phyloP scores from a whole-genome alignment of 306 rosid species.

The Vigna nakashimae region DNA sequence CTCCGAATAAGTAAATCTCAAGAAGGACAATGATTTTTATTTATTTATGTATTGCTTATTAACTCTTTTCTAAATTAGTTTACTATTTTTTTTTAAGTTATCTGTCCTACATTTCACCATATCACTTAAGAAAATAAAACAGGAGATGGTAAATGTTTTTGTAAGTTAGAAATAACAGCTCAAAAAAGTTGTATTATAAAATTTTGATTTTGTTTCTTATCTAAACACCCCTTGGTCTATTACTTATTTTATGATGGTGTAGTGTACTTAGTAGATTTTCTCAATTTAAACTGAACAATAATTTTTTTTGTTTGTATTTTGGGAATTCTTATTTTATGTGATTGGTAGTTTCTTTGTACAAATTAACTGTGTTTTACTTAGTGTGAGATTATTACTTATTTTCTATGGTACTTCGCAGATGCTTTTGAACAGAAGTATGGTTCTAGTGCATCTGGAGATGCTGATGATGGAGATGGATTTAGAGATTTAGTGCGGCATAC shows the following conservation, averaged over 20 bases:
- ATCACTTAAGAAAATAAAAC: not conserved
- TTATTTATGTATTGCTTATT: not conserved
- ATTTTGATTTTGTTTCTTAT: not conserved
- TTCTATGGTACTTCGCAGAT: constrained; percentile 49
- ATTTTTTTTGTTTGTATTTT: not conserved
- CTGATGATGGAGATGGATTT: constrained; percentile 71
- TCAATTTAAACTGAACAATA: constrained; percentile 1
- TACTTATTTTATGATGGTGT: not conserved
- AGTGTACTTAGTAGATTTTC: not conserved
- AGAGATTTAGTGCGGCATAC: constrained; percentile 90
- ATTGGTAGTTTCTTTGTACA: not conserved
- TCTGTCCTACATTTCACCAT: not conserved
- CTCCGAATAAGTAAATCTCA: not conserved
- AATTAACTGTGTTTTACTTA: constrained; percentile 8
- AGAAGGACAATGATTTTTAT: not conserved
- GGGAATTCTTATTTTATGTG: constrained; percentile 23
- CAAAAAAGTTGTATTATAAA: not conserved
- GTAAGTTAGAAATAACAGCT: not conserved
- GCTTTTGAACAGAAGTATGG: constrained; percentile 71
- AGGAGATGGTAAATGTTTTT: not conserved
- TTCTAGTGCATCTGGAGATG: constrained; percentile 58
- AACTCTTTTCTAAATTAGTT: not conserved
- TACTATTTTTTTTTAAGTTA: not conserved
- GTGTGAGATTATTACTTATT: not conserved
- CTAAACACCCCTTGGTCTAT: not conserved